A percentile compares a stretch with the other conserved stretches of the same genome.
These are phyloP conservation scores for Globisporangium splendens DNA, from an alignment of 352 stramenopile species.

Conservation along the genomic window DNA sequence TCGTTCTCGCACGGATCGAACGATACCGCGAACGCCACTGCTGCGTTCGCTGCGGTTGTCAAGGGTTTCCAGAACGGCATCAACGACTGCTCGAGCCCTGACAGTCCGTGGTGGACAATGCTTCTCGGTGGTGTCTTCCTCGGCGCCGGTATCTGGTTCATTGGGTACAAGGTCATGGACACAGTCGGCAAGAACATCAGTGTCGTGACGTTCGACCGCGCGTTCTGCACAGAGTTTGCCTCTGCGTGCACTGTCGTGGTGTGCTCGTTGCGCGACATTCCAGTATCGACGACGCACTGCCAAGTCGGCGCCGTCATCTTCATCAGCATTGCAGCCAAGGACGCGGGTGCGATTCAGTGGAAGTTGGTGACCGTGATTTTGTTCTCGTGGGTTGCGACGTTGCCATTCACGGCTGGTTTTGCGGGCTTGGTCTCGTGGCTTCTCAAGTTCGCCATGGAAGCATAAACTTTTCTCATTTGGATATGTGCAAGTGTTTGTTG, in stretches of 20 bases:
- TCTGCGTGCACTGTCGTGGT: constrained; percentile 43
- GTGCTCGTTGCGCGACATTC: no score
- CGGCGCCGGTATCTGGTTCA: constrained; percentile 41
- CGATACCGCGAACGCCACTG: constrained; percentile 79
- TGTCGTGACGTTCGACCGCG: constrained; percentile 56
- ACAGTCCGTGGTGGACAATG: constrained; percentile 62
- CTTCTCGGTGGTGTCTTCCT: constrained; percentile 41
- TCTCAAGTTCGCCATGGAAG: no score
- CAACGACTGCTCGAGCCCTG: constrained; percentile 12
- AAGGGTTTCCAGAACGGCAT: constrained; percentile 53
- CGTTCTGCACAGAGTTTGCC: constrained; percentile 70
- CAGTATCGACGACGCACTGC: no score
- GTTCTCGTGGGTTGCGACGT: no score
- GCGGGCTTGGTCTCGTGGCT: no score
- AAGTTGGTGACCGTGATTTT: no score
- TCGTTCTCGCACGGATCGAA: constrained; percentile 81
- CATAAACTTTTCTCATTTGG: no score
- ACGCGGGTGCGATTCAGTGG: no score
- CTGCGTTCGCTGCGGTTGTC: constrained; percentile 50
- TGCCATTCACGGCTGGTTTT: no score
- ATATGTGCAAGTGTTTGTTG: no score
- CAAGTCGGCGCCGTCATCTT: no score
- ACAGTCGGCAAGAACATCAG: constrained; percentile 43
- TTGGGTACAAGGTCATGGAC: constrained; percentile 72
- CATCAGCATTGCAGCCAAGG: no score